phyloP scores from a whole-genome alignment of 2,329 filamentous ascomycete genomes.

The Lasiodiplodia hormozganensis region DNA sequence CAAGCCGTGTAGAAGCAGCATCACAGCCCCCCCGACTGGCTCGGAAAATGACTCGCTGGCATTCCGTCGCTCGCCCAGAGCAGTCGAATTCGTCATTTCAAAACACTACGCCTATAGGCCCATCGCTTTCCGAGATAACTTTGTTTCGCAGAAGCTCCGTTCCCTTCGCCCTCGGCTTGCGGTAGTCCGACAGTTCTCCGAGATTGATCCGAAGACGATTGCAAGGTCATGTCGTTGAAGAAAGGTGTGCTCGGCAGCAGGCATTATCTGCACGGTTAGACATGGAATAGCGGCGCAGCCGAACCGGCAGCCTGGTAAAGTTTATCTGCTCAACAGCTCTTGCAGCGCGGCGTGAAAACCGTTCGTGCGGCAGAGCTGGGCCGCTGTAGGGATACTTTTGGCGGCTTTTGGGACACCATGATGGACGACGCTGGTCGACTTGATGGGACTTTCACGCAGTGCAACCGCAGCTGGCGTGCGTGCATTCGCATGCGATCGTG shows the following conservation, averaged over 20 bases:
- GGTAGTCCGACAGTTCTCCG: not conserved
- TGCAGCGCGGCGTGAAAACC: not conserved
- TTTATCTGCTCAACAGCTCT: conserved; percentile 14
- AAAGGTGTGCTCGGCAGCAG: not conserved
- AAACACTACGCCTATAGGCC: no score
- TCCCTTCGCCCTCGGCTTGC: not conserved
- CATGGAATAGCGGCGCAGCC: not conserved
- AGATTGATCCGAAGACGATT: conserved; percentile 7
- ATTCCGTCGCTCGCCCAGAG: not conserved
- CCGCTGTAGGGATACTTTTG: not conserved
- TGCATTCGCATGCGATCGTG: no score
- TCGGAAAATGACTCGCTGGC: conserved; percentile 10
- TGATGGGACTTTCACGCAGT: no score
- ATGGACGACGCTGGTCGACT: no score
- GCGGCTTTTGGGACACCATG: no score
- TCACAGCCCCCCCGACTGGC: not conserved
- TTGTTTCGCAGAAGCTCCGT: not conserved
- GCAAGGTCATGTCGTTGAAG: not conserved
- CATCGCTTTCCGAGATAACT: not conserved
- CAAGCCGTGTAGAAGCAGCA: not conserved
- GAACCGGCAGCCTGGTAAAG: conserved; percentile 20
- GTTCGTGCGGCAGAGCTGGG: not conserved
- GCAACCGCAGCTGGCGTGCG: no score
- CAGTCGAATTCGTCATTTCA: not conserved
- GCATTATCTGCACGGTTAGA: not conserved